phyloP scores from a whole-genome alignment of 441 rosid species.

The Erodium chrysanthum region DNA sequence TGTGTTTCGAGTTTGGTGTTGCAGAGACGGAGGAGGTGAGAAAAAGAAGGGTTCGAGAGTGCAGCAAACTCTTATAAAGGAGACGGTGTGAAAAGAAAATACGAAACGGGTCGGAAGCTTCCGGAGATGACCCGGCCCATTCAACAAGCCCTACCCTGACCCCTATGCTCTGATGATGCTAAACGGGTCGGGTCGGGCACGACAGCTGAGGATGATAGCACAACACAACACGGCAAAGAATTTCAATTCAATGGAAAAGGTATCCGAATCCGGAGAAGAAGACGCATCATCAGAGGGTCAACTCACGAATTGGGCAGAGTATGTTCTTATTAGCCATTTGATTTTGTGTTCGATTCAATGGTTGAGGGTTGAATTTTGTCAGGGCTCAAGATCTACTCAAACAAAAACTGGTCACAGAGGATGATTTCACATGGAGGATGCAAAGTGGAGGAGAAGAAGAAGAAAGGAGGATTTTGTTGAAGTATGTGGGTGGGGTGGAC shows the following conservation, averaged over 20 bases:
- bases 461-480: constrained; percentile 24
- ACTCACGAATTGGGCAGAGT: neutral
- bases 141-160: neutral
- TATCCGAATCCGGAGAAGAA: neutral
- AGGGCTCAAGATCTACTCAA: constrained; percentile 50
- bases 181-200: too few relatives aligned
- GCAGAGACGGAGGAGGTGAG: neutral
- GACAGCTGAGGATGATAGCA: too few relatives aligned
- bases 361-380: neutral
- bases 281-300: neutral
- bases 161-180: too few relatives aligned
- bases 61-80: neutral
- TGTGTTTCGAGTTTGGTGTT: neutral
- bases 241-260: neutral
- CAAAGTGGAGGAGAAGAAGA: too few relatives aligned
- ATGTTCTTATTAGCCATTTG: neutral
- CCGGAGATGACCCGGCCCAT: neutral
- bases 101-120: neutral
- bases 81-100: neutral
- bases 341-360: neutral
- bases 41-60: neutral
- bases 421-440: constrained; percentile 52
- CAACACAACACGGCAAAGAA: too few relatives aligned
- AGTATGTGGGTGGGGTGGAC: constrained; percentile 77
- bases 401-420: constrained; percentile 39